Percentiles rank a stretch among this genome's conserved stretches.
phyloP scores from a whole-genome alignment of 768 basidiomycete genomes.

The Lyophyllum atratum region DNA sequence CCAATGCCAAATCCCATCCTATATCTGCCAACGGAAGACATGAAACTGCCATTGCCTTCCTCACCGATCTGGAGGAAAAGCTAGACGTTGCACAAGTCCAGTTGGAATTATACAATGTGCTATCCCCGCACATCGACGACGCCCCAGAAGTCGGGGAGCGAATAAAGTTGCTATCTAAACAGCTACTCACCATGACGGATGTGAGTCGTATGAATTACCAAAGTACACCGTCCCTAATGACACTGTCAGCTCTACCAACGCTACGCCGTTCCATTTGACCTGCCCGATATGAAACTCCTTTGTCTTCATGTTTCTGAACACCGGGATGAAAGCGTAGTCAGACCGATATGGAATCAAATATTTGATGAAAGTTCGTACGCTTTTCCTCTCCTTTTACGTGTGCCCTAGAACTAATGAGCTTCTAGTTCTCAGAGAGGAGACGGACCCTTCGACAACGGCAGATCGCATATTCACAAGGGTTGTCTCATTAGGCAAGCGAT shows the following conservation, averaged over 20 bases:
- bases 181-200: slow-evolving; percentile 81
- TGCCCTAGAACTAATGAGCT: not conserved
- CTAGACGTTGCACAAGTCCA: slow-evolving; percentile 97
- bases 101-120: slow-evolving; percentile 79
- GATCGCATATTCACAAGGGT: slow-evolving; percentile 67
- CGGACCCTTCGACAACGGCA: slow-evolving; percentile 53
- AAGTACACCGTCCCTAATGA: slow-evolving; percentile 10
- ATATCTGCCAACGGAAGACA: slow-evolving; percentile 75
- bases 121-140: slow-evolving; percentile 62
- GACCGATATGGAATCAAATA: slow-evolving; percentile 87
- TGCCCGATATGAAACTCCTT: slow-evolving; percentile 81
- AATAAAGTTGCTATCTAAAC: slow-evolving; percentile 57
- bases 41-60: slow-evolving; percentile 91
- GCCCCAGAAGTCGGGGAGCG: slow-evolving; percentile 64
- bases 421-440: slow-evolving; percentile 58
- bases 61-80: slow-evolving; percentile 94
- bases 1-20: slow-evolving; percentile 95
- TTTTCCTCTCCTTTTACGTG: not conserved
- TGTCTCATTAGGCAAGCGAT: slow-evolving; percentile 76
- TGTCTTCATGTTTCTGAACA: slow-evolving; percentile 95
- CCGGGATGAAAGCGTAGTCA: slow-evolving; percentile 77
- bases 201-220: slow-evolving; percentile 37
- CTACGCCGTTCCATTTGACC: slow-evolving; percentile 85
- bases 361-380: slow-evolving; percentile 68
- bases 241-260: slow-evolving; percentile 74